phyloP scores from a whole-genome alignment of 345 rosid genomes.

The Gossypium raimondii region DNA sequence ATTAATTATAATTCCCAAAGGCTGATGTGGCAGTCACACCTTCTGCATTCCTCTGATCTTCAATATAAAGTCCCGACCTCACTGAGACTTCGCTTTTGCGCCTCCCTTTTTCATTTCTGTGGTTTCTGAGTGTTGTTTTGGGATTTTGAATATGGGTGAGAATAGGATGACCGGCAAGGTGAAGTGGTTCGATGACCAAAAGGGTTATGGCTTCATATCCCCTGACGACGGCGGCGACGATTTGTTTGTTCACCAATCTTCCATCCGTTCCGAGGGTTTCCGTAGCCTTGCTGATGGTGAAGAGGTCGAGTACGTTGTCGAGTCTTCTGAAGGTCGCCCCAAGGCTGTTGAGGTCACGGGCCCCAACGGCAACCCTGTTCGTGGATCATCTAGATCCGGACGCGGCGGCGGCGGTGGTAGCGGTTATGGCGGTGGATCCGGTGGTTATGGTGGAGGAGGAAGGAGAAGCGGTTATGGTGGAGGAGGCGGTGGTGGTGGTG shows the following conservation, averaged over 20 bases:
- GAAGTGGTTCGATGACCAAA: constrained; percentile 64
- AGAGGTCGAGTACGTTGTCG: constrained; percentile 56
- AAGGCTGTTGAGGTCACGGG: constrained; percentile 84
- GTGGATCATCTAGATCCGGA: constrained; percentile 35
- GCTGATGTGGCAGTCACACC: constrained; percentile 32
- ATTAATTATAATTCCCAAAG: background rate
- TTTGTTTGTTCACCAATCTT: constrained; percentile 81
- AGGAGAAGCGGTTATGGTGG: constrained; percentile 27
- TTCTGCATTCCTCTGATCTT: constrained; percentile 10
- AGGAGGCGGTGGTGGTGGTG: background rate
- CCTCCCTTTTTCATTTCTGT: background rate
- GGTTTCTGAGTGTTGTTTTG: constrained; percentile 5
- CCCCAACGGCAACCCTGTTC: constrained; percentile 54
- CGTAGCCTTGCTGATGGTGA: constrained; percentile 65
- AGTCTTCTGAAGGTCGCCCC: constrained; percentile 44
- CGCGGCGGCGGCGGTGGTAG: constrained; percentile 40
- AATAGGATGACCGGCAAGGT: constrained; percentile 61
- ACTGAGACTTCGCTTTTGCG: constrained; percentile 1
- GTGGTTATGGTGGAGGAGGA: constrained; percentile 22
- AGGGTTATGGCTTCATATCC: constrained; percentile 91
- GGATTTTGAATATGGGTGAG: constrained; percentile 24
- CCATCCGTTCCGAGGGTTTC: constrained; percentile 74
- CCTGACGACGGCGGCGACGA: constrained; percentile 85
- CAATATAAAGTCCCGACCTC: constrained; percentile 29
- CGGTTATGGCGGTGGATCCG: constrained; percentile 27